Evolutionary conservation across 192 early-diverging fungal genomes (phyloP).

Genomic region (Blastocladiella britannica): DNA sequence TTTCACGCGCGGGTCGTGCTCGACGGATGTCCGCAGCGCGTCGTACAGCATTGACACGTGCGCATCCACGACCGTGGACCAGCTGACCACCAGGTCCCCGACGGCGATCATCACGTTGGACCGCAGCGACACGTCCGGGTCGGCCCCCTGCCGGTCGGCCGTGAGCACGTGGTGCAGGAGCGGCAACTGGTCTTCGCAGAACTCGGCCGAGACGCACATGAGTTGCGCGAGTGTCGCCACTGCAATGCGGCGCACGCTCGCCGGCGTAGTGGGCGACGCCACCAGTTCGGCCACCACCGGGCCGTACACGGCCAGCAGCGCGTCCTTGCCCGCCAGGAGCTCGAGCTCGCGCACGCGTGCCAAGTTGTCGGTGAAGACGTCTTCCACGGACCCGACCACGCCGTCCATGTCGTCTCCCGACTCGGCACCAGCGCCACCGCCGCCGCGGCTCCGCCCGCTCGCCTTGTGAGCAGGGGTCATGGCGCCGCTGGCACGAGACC

Average conservation of each 20-base stretch:
- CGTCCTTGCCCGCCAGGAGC: constrained; percentile 55
- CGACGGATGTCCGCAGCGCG: constrained; percentile 29
- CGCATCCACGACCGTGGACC: constrained; percentile 88
- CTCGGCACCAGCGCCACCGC: constrained; percentile 9
- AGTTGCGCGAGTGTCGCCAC: constrained; percentile 43
- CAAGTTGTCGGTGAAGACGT: constrained; percentile 85
- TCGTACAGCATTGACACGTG: constrained; percentile 90
- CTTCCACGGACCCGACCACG: constrained; percentile 77
- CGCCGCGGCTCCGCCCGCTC: constrained; percentile 1
- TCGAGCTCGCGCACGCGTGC: constrained; percentile 73
- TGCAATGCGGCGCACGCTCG: background rate
- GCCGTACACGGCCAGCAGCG: constrained; percentile 59
- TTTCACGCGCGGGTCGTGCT: constrained; percentile 38
- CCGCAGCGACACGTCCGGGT: constrained; percentile 57
- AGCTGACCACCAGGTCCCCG: constrained; percentile 96
- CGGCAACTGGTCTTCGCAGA: constrained; percentile 80
- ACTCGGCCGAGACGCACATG: constrained; percentile 89
- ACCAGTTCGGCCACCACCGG: constrained; percentile 56
- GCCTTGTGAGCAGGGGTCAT: constrained; percentile 12
- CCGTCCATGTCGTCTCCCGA: constrained; percentile 77
- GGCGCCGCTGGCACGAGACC: constrained; percentile 14
- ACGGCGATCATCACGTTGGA: constrained; percentile 89
- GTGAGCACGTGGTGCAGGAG: constrained; percentile 74
- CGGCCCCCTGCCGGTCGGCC: too few relatives aligned
- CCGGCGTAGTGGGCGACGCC: background rate